Evolutionary conservation across 2,329 filamentous ascomycete genomes (phyloP), one percentile per base, ranked within the genome.

Genomic region (Neonectria sp.): DNA sequence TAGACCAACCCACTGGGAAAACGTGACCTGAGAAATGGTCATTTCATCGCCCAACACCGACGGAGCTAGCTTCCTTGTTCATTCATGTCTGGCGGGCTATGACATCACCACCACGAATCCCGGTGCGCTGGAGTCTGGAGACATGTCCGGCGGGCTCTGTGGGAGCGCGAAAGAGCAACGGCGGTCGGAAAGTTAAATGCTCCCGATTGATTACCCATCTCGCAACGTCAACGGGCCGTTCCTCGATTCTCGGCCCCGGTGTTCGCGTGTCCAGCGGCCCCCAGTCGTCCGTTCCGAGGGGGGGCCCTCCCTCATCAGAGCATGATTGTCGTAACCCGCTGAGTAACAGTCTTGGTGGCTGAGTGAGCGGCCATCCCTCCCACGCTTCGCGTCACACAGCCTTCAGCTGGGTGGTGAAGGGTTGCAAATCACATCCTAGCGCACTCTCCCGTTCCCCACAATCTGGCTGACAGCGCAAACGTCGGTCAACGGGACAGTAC

Each of bases 351-450:
- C 11, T 11, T 35, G 21, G 57, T 45, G 63, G 63, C 63, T 65
- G 63, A 65, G 63, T 65, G 63, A 61, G 57, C 59, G 40, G 57
- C 55, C 35, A 31, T 40, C 27, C 31, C 40, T 40, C 53, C 62
- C 29, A 31, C 56, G 33, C 27, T 35, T 43, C 31, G 25, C n/a
- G 45, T 52, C 58, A 45, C 56, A 55, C 55, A 64, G 52, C 57
- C 52, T 51, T 48, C 45, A 62, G 60, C 43, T 62, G 35, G 55
- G 40, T 55, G 43, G 24, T 45, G 49, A 35, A 24, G 40, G 52
- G 52, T 24, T 56, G 52, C 11, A 35, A 62, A 27, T 51, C 37
- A n/a, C 45, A 46, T 27, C 52, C 40, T 46, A 35, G 43, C n/a
- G 49, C 49, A 52, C 11, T 24, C 7, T 37, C 29, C 17, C 40